A percentile compares a stretch with the other conserved stretches of the same genome.
phyloP scores from a whole-genome alignment of 352 stramenopile species.

The Globisporangium yorkense region DNA sequence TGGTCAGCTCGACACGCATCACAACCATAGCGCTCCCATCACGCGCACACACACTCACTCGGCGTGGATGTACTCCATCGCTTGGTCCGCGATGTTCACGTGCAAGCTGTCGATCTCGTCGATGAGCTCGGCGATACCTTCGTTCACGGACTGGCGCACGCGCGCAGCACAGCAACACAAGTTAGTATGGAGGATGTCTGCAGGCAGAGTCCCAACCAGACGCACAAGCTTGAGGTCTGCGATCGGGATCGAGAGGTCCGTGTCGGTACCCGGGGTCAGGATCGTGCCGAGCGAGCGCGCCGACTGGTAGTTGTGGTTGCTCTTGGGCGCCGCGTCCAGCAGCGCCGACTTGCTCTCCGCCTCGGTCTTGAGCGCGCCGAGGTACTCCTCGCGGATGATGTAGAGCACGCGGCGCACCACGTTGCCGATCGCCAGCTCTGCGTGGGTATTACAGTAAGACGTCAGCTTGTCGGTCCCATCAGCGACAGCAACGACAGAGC shows the following conservation, averaged over 20 bases:
- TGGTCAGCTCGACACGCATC: neutral
- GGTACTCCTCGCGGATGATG: conserved; percentile 86
- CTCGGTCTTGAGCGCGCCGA: conserved; percentile 61
- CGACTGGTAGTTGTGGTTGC: conserved; percentile 39
- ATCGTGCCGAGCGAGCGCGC: conserved; percentile 76
- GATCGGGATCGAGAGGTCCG: conserved; percentile 78
- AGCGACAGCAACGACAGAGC: neutral
- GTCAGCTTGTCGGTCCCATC: no score
- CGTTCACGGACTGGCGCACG: conserved; percentile 83
- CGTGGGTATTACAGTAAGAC: no score
- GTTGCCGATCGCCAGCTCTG: conserved; percentile 85
- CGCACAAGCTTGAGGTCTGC: conserved; percentile 69
- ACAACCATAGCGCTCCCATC: no score
- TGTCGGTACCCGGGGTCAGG: conserved; percentile 72
- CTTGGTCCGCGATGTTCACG: conserved; percentile 95
- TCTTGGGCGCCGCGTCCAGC: conserved; percentile 7
- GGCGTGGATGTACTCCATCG: conserved; percentile 95
- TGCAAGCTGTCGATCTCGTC: conserved; percentile 94
- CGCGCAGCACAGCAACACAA: conserved; percentile 14
- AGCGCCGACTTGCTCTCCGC: conserved; percentile 13
- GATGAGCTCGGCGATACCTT: conserved; percentile 93
- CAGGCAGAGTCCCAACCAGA: neutral
- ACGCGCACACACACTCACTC: conserved; percentile 56
- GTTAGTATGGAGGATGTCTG: neutral
- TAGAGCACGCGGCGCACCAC: conserved; percentile 86